Conservation (phyloP, 352 stramenopile genomes). For the Globisporangium canariense region DNA sequence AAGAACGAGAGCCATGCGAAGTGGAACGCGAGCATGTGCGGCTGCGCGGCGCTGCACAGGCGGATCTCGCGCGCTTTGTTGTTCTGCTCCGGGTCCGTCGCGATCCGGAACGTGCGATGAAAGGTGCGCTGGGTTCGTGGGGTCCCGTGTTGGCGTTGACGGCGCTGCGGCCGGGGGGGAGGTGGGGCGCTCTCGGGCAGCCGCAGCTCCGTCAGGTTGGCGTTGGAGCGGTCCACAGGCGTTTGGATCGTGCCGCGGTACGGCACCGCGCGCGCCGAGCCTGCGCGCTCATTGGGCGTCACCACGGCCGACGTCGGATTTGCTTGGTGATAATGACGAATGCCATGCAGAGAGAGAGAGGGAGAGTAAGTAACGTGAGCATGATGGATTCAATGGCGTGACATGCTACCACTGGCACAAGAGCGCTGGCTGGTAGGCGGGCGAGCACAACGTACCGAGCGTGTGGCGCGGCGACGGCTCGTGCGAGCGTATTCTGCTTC, state of each 20-base stretch:
- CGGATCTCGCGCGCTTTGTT: conserved; percentile 57
- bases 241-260: conserved; percentile 12
- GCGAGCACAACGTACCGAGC: background rate
- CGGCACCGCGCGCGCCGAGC: background rate
- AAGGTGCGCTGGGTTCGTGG: background rate
- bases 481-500: background rate
- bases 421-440: too few species aligned
- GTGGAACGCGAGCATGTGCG: conserved; percentile 95
- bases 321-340: background rate
- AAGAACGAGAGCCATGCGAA: conserved; percentile 93
- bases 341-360: background rate
- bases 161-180: too few species aligned
- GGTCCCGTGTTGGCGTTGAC: background rate
- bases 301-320: conserved; percentile 2
- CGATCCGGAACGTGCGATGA: conserved; percentile 9
- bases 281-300: conserved; percentile 1
- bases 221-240: background rate
- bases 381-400: background rate
- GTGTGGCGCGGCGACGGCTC: background rate
- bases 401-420: background rate
- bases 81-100: conserved; percentile 23
- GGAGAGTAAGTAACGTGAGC: background rate
- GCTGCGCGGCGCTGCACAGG: conserved; percentile 52
- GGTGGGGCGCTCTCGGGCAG: background rate
- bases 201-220: conserved; percentile 2